phyloP scores from a whole-genome alignment of 23 red algal species.

The Gracilaria domingensis region DNA sequence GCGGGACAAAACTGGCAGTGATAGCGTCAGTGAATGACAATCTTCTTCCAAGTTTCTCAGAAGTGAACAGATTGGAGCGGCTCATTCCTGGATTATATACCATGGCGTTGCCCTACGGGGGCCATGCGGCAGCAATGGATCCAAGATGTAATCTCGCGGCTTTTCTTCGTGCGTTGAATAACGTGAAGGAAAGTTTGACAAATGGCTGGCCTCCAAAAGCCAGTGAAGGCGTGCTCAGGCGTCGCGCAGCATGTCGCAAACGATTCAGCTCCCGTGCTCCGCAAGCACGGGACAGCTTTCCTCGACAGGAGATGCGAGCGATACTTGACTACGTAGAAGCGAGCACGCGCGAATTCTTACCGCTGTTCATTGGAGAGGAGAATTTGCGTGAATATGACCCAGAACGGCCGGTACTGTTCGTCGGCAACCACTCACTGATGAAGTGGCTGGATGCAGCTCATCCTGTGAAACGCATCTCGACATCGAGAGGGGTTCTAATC shows the following conservation, averaged over 20 bases:
- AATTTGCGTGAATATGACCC: conserved; percentile 29
- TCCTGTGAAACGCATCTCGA: conserved; percentile 62
- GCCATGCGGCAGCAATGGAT: conserved; percentile 64
- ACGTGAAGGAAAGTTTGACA: background rate
- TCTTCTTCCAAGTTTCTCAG: conserved; percentile 67
- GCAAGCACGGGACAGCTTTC: background rate
- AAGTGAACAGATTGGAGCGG: conserved; percentile 37
- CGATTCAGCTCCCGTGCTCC: background rate
- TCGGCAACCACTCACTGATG: conserved; percentile 90
- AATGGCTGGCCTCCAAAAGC: background rate
- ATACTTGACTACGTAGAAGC: background rate
- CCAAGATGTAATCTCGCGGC: conserved; percentile 41
- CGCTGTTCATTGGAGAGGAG: conserved; percentile 82
- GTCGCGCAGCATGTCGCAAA: conserved; percentile 39
- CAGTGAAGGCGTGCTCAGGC: conserved; percentile 17
- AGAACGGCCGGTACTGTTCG: conserved; percentile 83
- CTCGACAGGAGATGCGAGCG: conserved; percentile 24
- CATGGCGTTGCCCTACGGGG: conserved; percentile 56
- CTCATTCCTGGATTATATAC: conserved; percentile 57
- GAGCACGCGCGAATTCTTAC: conserved; percentile 39
- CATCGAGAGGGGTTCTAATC: conserved; percentile 63
- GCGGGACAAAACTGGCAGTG: conserved; percentile 30
- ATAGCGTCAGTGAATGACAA: conserved; percentile 71
- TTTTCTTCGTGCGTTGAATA: conserved; percentile 41
- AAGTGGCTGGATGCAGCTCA: conserved; percentile 80